Evolutionary conservation across 805 yeast genomes (phyloP).

Genomic region (Cyberlindnera sargentensis): DNA sequence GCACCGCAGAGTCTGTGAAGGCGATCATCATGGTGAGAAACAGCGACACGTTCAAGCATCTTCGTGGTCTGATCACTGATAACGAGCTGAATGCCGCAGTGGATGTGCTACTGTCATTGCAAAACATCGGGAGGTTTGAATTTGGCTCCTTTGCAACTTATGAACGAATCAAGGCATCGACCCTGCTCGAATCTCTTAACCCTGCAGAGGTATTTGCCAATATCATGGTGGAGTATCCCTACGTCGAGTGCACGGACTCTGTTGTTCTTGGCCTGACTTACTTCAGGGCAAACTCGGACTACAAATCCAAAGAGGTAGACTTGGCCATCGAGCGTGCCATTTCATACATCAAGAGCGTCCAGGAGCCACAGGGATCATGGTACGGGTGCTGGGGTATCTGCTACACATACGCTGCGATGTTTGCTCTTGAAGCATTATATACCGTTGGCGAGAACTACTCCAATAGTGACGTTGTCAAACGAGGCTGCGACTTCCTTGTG

Average conservation of each 20-base stretch:
- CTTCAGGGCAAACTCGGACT: slow-evolving; percentile 59
- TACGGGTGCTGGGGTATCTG: slow-evolving; percentile 99
- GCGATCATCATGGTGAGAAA: slow-evolving; percentile 89
- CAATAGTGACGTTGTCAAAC: slow-evolving; percentile 53
- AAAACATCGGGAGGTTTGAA: slow-evolving; percentile 72
- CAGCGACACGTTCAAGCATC: slow-evolving; percentile 41
- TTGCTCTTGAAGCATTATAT: slow-evolving; percentile 87
- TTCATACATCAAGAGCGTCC: slow-evolving; percentile 60
- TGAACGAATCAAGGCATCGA: slow-evolving; percentile 78
- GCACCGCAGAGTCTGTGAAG: slow-evolving; percentile 93
- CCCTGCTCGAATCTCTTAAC: slow-evolving; percentile 66
- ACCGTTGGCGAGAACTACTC: slow-evolving; percentile 58
- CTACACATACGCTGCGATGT: slow-evolving; percentile 93
- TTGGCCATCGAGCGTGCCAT: slow-evolving; percentile 71
- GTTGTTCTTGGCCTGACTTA: slow-evolving; percentile 82
- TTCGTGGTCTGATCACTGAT: slow-evolving; percentile 46
- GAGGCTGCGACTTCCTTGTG: slow-evolving; percentile 82
- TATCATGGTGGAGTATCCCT: slow-evolving; percentile 97
- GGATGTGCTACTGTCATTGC: slow-evolving; percentile 69
- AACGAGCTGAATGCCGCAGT: slow-evolving; percentile 58
- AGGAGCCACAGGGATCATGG: slow-evolving; percentile 86
- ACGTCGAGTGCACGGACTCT: slow-evolving; percentile 97
- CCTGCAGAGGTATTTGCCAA: slow-evolving; percentile 99
- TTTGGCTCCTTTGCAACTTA: slow-evolving; percentile 91
- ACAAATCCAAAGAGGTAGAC: slow-evolving; percentile 58